Evolutionary conservation across 2,329 filamentous ascomycete species (phyloP).

Genomic region (Fusarium sp.): DNA sequence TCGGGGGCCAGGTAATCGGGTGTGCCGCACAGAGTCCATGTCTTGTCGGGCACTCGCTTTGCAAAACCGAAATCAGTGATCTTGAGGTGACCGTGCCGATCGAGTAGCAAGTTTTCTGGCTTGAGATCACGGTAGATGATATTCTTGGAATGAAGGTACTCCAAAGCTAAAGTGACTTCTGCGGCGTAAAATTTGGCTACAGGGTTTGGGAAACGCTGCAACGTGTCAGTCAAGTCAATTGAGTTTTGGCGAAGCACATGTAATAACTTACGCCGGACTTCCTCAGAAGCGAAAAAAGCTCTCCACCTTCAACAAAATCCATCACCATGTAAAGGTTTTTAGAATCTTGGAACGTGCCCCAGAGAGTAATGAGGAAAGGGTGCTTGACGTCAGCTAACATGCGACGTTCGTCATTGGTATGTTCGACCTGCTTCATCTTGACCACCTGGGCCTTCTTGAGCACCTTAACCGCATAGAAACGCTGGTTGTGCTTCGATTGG

Average conservation of each 20-base stretch:
- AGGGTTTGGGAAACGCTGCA: slow-evolving; percentile 94
- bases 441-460: slow-evolving; percentile 98
- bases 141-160: slow-evolving; percentile 93
- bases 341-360: slow-evolving; percentile 97
- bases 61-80: slow-evolving; percentile 99
- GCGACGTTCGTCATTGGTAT: slow-evolving; percentile 96
- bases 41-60: slow-evolving; percentile 98
- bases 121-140: slow-evolving; percentile 99
- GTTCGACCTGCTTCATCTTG: slow-evolving; percentile 99
- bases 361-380: slow-evolving; percentile 96
- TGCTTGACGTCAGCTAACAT: slow-evolving; percentile 99
- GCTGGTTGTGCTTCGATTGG: slow-evolving; percentile 97
- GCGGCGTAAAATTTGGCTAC: slow-evolving; percentile 99
- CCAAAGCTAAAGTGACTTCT: slow-evolving; percentile 93
- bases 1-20: slow-evolving; percentile 98
- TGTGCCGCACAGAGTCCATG: slow-evolving; percentile 97
- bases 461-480: slow-evolving; percentile 98
- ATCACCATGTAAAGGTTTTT: slow-evolving; percentile 99
- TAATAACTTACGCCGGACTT: slow-evolving; percentile 82
- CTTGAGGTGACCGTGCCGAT: slow-evolving; percentile 93
- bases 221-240: slow-evolving; percentile 18
- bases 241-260: not conserved
- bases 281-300: slow-evolving; percentile 93
- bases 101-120: slow-evolving; percentile 91
- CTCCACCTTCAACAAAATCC: slow-evolving; percentile 99